Evolutionary conservation across 73 alveolate genomes (phyloP).

Genomic region (Paramecium biaurelia): DNA sequence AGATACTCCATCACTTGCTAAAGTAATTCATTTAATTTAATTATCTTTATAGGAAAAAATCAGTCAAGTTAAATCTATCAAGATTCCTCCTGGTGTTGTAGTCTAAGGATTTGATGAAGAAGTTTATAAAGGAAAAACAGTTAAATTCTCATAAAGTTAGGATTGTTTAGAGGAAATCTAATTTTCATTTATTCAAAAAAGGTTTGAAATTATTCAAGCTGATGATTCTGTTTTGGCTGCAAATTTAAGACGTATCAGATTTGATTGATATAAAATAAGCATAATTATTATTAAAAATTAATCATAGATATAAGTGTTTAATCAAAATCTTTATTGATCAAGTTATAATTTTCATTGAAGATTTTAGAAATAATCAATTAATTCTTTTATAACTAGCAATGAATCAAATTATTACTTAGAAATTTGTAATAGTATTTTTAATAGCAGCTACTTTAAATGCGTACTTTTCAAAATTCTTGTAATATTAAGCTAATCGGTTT

Average conservation of each 20-base stretch:
- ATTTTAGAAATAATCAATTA: background rate
- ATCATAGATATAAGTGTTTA: background rate
- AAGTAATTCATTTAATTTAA: background rate
- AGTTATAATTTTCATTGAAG: background rate
- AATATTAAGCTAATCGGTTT: background rate
- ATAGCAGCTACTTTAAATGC: background rate
- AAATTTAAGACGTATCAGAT: slow-evolving; percentile 42
- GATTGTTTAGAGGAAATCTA: slow-evolving; percentile 44
- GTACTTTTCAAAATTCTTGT: background rate
- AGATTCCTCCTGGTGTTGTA: slow-evolving; percentile 9
- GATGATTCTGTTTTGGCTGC: slow-evolving; percentile 32
- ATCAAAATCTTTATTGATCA: background rate
- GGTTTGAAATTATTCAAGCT: background rate
- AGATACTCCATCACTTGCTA: slow-evolving; percentile 44
- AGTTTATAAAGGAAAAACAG: slow-evolving; percentile 29
- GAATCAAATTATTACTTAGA: too few relatives aligned
- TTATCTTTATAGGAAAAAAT: background rate
- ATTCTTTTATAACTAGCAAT: background rate
- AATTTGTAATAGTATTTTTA: background rate
- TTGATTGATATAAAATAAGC: slow-evolving; percentile 22
- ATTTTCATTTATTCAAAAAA: slow-evolving; percentile 27
- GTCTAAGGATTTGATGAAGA: slow-evolving; percentile 49
- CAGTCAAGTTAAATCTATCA: slow-evolving; percentile 14
- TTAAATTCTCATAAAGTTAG: slow-evolving; percentile 22
- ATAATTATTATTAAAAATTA: background rate